Evolutionary conservation across 495 filamentous ascomycete genomes (phyloP), one percentile per base, ranked within the genome.

Genomic region (Talaromyces trachyspermus): DNA sequence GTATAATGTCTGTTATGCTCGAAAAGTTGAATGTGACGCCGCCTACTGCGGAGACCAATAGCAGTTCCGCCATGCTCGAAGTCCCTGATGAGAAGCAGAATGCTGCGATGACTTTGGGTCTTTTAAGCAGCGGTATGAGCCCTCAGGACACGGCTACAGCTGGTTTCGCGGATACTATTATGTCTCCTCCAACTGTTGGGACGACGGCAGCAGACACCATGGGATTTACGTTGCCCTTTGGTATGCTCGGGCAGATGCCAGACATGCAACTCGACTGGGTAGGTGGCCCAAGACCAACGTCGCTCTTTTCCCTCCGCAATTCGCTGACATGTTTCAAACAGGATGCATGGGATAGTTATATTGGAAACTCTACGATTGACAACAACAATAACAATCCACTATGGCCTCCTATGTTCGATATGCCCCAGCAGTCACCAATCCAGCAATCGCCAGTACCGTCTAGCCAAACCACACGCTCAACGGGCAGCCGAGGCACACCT

Each of bases 241-340:
- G 63, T 49, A 70, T 76, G 57, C 71, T 86, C 51, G 73, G 79
- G 17, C 64, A 74, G 41, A 69, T 75, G 59, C 79, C 80, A 20
- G 83, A 86, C 29, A 70, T 78, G 69, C 77, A 81, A 11, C 75
- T 90, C 55, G 86, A 90, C 57, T 92, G 87, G 86, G 87, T 90
- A 69, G n/a, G n/a, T n/a, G n/a, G n/a, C n/a, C n/a, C n/a, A n/a
- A n/a, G n/a, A n/a, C n/a, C n/a, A n/a, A n/a, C 65, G 81, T 49
- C 9, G 6, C 24, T 45, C 15, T 27, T 11, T 12, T n/a, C 23
- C 5, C 19, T 6, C 25, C 26, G 47, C 26, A 44, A 7, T 17
- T 18, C 30, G 11, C 11, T 9, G 12, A 7, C n/a, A 47, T 45
- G 35, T 8, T 37, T 8, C 10, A 4, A 14, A 17, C 46, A 79